phyloP scores from a whole-genome alignment of 2,329 filamentous ascomycete species.

The Colletotrichum sp. region DNA sequence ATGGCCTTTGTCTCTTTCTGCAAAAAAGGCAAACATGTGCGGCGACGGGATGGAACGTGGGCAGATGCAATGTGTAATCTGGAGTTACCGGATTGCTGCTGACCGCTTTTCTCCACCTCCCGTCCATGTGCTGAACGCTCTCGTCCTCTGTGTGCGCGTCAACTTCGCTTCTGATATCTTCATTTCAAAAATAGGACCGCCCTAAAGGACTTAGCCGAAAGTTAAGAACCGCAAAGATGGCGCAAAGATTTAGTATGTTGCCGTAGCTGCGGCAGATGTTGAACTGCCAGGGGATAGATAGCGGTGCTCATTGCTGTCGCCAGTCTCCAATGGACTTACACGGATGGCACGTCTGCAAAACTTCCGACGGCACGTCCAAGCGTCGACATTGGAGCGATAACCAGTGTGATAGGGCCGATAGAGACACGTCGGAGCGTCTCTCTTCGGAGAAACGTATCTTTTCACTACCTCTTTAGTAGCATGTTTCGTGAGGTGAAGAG shows the following conservation, averaged over 20 bases:
- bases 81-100: not conserved
- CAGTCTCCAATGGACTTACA: conserved; percentile 22
- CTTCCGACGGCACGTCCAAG: conserved; percentile 5
- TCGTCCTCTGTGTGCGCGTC: not conserved
- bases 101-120: not conserved
- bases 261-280: conserved; percentile 2
- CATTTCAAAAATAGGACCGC: not conserved
- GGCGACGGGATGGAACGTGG: not conserved
- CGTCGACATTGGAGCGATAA: not conserved
- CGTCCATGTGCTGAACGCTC: not conserved
- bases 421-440: conserved; percentile 7
- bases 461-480: not conserved
- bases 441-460: not conserved
- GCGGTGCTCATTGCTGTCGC: not conserved
- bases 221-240: not conserved
- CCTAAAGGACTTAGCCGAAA: not conserved
- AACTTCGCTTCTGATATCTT: not conserved
- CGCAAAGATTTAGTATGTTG: not conserved
- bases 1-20: not conserved
- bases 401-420: conserved; percentile 1
- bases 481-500: not conserved
- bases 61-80: not conserved
- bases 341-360: not conserved
- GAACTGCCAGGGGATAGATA: not conserved
- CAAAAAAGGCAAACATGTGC: not conserved